phyloP scores from a whole-genome alignment of 495 filamentous ascomycete genomes.

The Trichoderma erinaceum region DNA sequence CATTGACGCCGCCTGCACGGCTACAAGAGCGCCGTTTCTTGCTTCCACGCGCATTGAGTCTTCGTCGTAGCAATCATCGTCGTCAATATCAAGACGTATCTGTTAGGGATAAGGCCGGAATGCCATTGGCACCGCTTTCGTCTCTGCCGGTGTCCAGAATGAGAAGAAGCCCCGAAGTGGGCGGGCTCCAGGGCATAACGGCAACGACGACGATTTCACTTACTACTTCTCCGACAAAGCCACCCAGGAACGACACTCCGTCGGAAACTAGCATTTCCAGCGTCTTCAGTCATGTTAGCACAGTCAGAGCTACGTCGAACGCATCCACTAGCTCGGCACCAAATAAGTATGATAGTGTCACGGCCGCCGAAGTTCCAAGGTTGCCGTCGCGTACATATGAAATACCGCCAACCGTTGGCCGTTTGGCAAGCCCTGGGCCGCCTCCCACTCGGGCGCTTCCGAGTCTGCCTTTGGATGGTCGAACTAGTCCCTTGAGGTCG shows the following conservation, averaged over 20 bases:
- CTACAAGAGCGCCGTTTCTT: conserved; percentile 32
- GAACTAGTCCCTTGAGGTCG: neutral
- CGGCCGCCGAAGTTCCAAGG: conserved; percentile 20
- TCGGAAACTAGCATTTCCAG: neutral
- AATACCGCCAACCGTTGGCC: conserved; percentile 20
- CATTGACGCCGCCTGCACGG: conserved; percentile 37
- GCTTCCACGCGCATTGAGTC: neutral
- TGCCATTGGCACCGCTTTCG: neutral
- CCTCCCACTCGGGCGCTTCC: conserved; percentile 22
- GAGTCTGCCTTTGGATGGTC: neutral
- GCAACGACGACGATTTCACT: neutral
- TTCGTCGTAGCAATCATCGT: neutral
- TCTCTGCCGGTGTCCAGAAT: neutral
- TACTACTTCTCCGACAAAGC: neutral
- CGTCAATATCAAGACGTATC: neutral
- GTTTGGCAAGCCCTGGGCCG: conserved; percentile 26
- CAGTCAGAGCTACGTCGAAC: neutral
- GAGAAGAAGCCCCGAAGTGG: neutral
- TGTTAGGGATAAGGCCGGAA: neutral
- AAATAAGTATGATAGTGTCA: neutral
- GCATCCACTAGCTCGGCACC: neutral
- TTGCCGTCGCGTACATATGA: conserved; percentile 23
- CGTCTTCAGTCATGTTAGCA: neutral
- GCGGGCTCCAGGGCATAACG: neutral
- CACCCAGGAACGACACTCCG: neutral